These are phyloP conservation scores for Proliferodiscus dingleyae DNA, from an alignment of 2,329 filamentous ascomycete species.

Conservation along the genomic window DNA sequence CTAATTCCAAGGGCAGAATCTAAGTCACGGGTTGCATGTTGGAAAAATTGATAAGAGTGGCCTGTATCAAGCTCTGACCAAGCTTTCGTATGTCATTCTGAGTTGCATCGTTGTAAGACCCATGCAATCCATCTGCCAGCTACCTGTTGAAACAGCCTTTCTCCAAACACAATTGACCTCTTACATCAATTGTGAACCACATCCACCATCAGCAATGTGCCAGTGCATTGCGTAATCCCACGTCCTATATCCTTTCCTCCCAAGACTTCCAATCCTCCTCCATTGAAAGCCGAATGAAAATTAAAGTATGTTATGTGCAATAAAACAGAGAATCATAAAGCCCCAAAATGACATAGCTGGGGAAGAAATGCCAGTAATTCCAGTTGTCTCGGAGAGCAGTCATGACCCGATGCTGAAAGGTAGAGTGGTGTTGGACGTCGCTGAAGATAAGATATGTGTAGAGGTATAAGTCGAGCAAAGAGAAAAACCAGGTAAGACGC, in stretches of 20 bases:
- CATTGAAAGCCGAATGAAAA: not conserved
- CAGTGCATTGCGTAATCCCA: no score
- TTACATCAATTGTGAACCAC: not conserved
- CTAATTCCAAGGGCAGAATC: not conserved
- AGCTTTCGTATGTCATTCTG: not conserved
- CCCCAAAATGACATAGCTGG: slow-evolving; percentile 1
- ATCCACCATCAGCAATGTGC: no score
- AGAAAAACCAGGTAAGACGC: slow-evolving; percentile 16
- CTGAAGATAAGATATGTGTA: slow-evolving; percentile 17
- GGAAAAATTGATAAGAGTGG: not conserved
- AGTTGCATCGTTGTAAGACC: not conserved
- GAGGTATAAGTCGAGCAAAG: slow-evolving; percentile 5
- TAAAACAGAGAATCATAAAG: slow-evolving; percentile 5
- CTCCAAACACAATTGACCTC: not conserved
- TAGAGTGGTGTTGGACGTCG: slow-evolving; percentile 15
- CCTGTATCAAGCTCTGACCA: not conserved
- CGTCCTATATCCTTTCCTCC: not conserved
- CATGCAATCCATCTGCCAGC: not conserved
- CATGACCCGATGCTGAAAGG: slow-evolving; percentile 1
- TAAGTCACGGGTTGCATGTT: not conserved
- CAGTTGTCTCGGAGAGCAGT: not conserved
- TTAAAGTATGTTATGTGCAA: slow-evolving; percentile 12
- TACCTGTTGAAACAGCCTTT: not conserved
- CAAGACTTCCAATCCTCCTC: not conserved
- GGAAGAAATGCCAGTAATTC: slow-evolving; percentile 1